These are phyloP conservation scores for Corymbia maculata DNA, from an alignment of 345 rosid species.

Conservation along the genomic window DNA sequence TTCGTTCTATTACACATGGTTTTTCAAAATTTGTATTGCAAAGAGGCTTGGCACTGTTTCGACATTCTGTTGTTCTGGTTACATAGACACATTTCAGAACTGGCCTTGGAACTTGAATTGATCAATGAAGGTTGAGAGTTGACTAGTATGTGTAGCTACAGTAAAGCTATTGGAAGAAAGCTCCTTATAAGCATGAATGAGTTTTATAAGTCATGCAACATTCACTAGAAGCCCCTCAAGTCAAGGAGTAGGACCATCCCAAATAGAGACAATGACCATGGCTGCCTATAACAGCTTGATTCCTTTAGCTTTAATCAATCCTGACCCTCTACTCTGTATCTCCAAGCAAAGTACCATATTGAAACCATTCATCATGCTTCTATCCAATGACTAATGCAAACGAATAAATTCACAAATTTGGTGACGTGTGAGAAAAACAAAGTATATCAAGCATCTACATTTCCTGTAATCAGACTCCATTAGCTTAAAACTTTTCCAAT, in stretches of 20 bases:
- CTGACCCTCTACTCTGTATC: neutral
- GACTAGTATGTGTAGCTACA: neutral
- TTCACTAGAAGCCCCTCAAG: neutral
- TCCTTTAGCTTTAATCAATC: neutral
- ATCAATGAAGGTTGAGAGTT: neutral
- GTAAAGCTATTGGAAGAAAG: neutral
- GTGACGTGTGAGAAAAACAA: neutral
- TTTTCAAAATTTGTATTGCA: neutral
- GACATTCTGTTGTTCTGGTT: neutral
- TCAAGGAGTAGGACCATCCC: neutral
- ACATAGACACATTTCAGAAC: neutral
- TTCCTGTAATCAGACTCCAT: neutral
- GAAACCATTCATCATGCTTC: neutral
- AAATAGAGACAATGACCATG: neutral
- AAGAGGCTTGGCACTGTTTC: neutral
- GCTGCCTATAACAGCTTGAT: neutral
- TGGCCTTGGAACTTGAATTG: neutral
- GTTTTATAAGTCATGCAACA: neutral
- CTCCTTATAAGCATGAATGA: neutral
- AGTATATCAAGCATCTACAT: neutral
- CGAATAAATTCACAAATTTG: neutral
- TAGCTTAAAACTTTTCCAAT: neutral
- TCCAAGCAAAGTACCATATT: neutral
- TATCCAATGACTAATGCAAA: neutral
- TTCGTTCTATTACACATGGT: neutral